Evolutionary conservation across 805 yeast species (phyloP).

Genomic region (Teunomyces panamensis): DNA sequence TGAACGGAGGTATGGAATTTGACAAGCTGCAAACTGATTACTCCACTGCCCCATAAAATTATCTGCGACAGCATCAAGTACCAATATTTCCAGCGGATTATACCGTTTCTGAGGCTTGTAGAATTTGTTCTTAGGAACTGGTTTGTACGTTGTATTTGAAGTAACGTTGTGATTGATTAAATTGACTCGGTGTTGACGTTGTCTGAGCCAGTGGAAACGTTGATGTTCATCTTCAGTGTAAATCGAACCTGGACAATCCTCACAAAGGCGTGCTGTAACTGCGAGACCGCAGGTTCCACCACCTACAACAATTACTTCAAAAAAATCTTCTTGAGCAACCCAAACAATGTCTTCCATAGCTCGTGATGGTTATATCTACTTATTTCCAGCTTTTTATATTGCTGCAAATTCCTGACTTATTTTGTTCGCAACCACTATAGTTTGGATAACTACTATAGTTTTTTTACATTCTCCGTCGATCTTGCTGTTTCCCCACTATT

Average conservation of each 20-base stretch:
- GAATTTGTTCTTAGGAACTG: slow-evolving; percentile 5
- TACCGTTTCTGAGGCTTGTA: slow-evolving; percentile 15
- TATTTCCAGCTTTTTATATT: neutral
- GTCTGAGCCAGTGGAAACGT: slow-evolving; percentile 43
- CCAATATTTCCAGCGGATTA: slow-evolving; percentile 29
- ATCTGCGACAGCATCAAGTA: slow-evolving; percentile 32
- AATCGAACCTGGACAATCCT: slow-evolving; percentile 39
- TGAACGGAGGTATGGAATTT: slow-evolving; percentile 41
- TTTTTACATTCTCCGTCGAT: neutral
- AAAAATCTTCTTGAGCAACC: slow-evolving; percentile 19
- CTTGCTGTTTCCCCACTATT: neutral
- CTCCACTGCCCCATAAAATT: slow-evolving; percentile 43
- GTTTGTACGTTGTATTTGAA: slow-evolving; percentile 11
- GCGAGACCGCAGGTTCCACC: slow-evolving; percentile 49
- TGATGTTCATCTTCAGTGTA: slow-evolving; percentile 48
- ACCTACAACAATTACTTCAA: slow-evolving; percentile 41
- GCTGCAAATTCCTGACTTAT: neutral
- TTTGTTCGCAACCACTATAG: slow-evolving; percentile 4
- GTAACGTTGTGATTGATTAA: slow-evolving; percentile 16
- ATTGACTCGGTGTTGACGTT: slow-evolving; percentile 28
- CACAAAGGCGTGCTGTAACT: slow-evolving; percentile 40
- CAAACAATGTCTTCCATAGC: slow-evolving; percentile 2
- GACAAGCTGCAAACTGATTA: slow-evolving; percentile 39
- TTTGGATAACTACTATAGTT: slow-evolving; percentile 5
- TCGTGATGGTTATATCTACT: neutral